phyloP scores from a whole-genome alignment of 345 rosid genomes.

The Euphorbia tirucalli region DNA sequence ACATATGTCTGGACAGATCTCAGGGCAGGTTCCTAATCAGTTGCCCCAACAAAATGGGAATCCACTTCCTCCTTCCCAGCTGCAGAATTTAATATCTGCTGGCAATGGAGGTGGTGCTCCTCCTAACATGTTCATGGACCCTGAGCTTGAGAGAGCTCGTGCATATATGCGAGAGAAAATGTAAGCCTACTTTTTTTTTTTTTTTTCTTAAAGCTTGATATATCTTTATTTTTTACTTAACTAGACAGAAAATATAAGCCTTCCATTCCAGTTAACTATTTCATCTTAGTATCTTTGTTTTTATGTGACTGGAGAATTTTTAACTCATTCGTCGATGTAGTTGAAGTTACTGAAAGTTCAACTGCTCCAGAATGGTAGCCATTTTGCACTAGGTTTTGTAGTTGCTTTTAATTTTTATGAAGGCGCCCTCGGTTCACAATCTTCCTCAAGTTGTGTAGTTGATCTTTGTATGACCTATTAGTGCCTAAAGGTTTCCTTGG shows the following conservation, averaged over 20 bases:
- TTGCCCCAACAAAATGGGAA: constrained; percentile 65
- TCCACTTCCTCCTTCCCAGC: constrained; percentile 45
- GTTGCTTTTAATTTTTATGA: background rate
- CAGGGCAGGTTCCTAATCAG: constrained; percentile 68
- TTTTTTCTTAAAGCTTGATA: background rate
- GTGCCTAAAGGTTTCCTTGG: background rate
- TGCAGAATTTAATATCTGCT: constrained; percentile 46
- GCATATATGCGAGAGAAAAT: constrained; percentile 43
- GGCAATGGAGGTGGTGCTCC: constrained; percentile 29
- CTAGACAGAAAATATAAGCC: constrained; percentile 44
- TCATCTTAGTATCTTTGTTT: background rate
- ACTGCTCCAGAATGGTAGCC: background rate
- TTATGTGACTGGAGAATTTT: background rate
- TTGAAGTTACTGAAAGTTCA: background rate
- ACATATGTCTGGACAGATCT: constrained; percentile 51
- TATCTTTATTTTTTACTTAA: too few relatives aligned
- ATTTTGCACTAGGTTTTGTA: background rate
- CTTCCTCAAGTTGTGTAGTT: background rate
- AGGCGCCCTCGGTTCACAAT: too few relatives aligned
- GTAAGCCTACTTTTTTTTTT: constrained; percentile 39
- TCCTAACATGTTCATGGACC: constrained; percentile 37
- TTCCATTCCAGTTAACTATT: background rate
- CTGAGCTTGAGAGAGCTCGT: constrained; percentile 49
- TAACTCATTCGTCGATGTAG: background rate
- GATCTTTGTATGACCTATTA: background rate